Percentiles rank a stretch among this genome's conserved stretches.
Evolutionary conservation across 2,329 filamentous ascomycete species (phyloP).

Genomic region (Xylariaceae sp.): DNA sequence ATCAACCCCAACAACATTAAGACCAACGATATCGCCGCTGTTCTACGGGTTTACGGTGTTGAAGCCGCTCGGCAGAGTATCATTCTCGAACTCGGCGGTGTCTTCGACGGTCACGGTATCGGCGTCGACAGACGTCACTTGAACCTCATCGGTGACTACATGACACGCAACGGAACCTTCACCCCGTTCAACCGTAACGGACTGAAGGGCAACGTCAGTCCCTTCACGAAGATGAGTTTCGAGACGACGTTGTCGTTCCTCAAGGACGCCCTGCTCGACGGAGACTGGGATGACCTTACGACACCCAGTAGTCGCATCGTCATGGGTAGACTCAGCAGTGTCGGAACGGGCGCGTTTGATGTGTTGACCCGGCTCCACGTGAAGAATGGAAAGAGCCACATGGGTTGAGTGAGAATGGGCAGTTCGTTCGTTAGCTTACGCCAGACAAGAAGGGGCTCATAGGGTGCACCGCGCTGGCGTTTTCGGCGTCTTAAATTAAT

Average conservation of each 20-base stretch:
- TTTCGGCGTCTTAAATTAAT: not conserved
- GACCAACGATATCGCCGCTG: slow-evolving; percentile 87
- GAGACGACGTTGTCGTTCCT: slow-evolving; percentile 94
- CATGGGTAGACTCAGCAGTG: slow-evolving; percentile 71
- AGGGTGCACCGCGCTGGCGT: slow-evolving; percentile 11
- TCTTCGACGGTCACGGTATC: slow-evolving; percentile 90
- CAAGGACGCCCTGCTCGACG: slow-evolving; percentile 83
- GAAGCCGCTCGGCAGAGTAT: slow-evolving; percentile 87
- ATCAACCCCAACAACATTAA: slow-evolving; percentile 81
- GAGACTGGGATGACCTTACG: slow-evolving; percentile 81
- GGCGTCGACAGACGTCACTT: slow-evolving; percentile 85
- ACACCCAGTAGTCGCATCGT: slow-evolving; percentile 86
- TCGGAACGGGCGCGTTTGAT: slow-evolving; percentile 91
- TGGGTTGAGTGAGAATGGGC: slow-evolving; percentile 14
- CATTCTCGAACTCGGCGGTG: slow-evolving; percentile 74
- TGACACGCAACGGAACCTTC: slow-evolving; percentile 91
- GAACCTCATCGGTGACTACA: slow-evolving; percentile 93
- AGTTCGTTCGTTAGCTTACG: not conserved
- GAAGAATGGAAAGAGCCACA: slow-evolving; percentile 39
- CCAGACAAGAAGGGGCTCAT: not conserved
- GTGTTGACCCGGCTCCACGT: slow-evolving; percentile 62
- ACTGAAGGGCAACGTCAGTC: slow-evolving; percentile 74
- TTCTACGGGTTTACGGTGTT: slow-evolving; percentile 82
- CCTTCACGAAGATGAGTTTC: slow-evolving; percentile 99
- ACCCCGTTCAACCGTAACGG: slow-evolving; percentile 90